Evolutionary conservation across 352 stramenopile species (phyloP), one percentile per base, ranked within the genome.

Genomic region (Globisporangium radiosum): DNA sequence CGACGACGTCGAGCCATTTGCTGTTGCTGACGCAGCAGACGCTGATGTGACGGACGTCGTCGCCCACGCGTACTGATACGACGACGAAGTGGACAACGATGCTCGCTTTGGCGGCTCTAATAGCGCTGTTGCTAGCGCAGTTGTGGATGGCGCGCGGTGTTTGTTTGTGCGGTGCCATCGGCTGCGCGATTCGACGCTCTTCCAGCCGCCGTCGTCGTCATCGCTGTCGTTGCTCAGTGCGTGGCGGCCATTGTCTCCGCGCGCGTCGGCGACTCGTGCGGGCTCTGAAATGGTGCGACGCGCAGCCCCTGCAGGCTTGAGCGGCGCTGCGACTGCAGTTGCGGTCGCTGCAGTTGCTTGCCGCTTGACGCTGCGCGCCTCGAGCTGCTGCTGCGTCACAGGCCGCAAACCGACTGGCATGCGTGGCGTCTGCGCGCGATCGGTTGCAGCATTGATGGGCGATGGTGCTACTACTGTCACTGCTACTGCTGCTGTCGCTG

Each of bases 361-460:
- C 15, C 59, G 59, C 4, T 38, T 52, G 11, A 59, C 3, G 47
- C 54, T 52, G 4, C 59, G 59, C 47, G 52, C 59, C 19, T 64
- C 59, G 42, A 64, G 52, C 47, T 64, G 59, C 47, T 64, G 59
- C 45, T 64, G 59, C 19, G 59, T 64, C 45, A 64, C 59, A 14
- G 59, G 59, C 2, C 59, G 59, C 8, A 64, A 25, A 2, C 59
- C 59, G 45, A 64, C 59, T 1, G 59, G 45, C 19, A 51, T 38
- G 10, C 59, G 59, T 39, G 47, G 38, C 37, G 39, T 25, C 48
- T 56, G 49, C 25, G 40, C 8, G 8, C 40, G 57, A 45, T 52
- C 6, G 13, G 33, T 11, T 13, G 3, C 38, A 36, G n/a, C 14
- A 6, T 44, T 52, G 25, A 25, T 25, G 25, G 25, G 0, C 25